Percentiles rank a stretch among this genome's conserved stretches.
Conservation (phyloP, 2,329 filamentous ascomycete species). For the Ophiostoma pallidulum region DNA sequence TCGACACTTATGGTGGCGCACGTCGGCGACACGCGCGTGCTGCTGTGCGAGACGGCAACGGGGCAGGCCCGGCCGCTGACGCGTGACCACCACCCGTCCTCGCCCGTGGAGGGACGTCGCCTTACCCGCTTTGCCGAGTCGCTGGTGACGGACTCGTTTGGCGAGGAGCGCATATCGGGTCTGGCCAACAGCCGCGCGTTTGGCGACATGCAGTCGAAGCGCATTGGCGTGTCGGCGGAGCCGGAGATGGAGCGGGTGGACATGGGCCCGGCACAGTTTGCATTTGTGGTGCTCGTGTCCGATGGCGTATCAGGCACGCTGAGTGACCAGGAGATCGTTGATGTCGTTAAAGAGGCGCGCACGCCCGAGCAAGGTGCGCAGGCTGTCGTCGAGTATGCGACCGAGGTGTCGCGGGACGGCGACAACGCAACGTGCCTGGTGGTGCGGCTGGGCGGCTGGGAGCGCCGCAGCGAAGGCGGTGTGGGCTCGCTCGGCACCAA, state of each 20-base stretch:
- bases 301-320: conserved; percentile 84
- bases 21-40: conserved; percentile 83
- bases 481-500: conserved; percentile 83
- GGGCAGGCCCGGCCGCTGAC: conserved; percentile 75
- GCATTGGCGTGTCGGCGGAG: conserved; percentile 88
- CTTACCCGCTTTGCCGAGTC: conserved; percentile 66
- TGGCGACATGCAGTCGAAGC: conserved; percentile 84
- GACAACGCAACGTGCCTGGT: conserved; percentile 63
- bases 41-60: conserved; percentile 79
- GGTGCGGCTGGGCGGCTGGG: conserved; percentile 59
- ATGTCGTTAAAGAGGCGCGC: conserved; percentile 85
- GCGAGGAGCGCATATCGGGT: conserved; percentile 88
- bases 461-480: conserved; percentile 70
- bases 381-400: conserved; percentile 76
- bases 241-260: conserved; percentile 78
- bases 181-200: conserved; percentile 92
- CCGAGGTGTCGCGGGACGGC: conserved; percentile 62
- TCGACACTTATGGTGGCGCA: conserved; percentile 81
- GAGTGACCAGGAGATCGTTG: conserved; percentile 89
- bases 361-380: conserved; percentile 80
- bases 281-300: conserved; percentile 78
- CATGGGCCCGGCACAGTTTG: conserved; percentile 72
- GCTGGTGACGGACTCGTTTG: conserved; percentile 92
- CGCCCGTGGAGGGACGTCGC: conserved; percentile 71
- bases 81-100: conserved; percentile 85